These are phyloP conservation scores for Nakazawaea ishiwadae DNA, from an alignment of 805 yeast genomes.

Conservation along the genomic window DNA sequence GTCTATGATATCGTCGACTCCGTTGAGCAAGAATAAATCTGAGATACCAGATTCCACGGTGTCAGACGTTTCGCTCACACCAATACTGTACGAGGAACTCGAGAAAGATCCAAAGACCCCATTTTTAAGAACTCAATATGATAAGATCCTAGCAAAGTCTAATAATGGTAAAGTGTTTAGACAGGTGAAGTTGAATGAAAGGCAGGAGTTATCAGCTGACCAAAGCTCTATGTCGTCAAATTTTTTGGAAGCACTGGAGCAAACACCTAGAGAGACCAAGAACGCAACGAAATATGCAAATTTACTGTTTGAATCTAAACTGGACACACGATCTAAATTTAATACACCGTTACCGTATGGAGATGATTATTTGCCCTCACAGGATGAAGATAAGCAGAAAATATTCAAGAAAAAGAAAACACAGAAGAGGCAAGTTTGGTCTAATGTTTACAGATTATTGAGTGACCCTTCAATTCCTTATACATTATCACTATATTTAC, in stretches of 20 bases:
- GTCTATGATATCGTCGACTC: conserved; percentile 11
- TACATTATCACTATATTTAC: conserved; percentile 36
- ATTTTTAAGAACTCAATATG: neutral
- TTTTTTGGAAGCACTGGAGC: no score
- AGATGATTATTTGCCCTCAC: conserved; percentile 1
- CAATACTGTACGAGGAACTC: conserved; percentile 5
- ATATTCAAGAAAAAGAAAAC: neutral
- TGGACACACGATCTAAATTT: neutral
- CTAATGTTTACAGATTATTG: neutral
- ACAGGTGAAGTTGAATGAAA: neutral
- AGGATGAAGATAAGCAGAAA: neutral
- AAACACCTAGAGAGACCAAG: neutral
- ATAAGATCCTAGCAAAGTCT: neutral
- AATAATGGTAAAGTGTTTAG: neutral
- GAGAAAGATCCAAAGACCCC: conserved; percentile 1
- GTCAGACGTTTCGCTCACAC: neutral
- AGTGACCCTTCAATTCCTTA: conserved; percentile 36
- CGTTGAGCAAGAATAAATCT: neutral
- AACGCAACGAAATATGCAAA: conserved; percentile 6
- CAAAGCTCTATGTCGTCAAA: no score
- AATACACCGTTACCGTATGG: conserved; percentile 4
- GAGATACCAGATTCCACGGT: neutral
- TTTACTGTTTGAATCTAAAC: conserved; percentile 1
- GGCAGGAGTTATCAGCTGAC: neutral
- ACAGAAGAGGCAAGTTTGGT: neutral